phyloP scores from a whole-genome alignment of 768 basidiomycete genomes.

The Rhodosporidiobolus odoratus region DNA sequence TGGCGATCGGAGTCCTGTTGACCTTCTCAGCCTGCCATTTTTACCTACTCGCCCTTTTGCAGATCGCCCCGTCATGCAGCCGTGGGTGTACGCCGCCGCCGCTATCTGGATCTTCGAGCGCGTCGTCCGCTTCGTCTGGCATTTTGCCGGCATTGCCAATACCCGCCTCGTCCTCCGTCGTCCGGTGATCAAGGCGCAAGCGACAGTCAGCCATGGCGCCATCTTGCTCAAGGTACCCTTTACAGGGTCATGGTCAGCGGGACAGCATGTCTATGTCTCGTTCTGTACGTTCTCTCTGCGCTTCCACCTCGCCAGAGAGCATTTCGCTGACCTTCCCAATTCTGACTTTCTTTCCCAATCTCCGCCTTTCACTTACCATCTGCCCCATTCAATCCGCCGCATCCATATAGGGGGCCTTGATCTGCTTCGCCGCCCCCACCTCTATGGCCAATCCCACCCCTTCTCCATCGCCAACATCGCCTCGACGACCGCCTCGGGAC shows the following conservation, averaged over 20 bases:
- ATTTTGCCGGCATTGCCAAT: constrained; percentile 9
- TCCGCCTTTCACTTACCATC: too few species aligned
- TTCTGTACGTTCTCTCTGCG: constrained; percentile 13
- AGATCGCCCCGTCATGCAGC: constrained; percentile 22
- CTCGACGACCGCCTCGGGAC: not conserved
- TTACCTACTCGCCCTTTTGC: not conserved
- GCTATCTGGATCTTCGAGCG: constrained; percentile 35
- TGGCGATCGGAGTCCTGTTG: not conserved
- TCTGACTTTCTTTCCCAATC: too few species aligned
- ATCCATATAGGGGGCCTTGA: constrained; percentile 5
- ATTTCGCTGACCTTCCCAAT: not conserved
- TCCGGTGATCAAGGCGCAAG: constrained; percentile 18
- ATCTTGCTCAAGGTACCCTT: constrained; percentile 30
- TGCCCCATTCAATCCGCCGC: not conserved
- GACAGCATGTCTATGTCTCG: constrained; percentile 30
- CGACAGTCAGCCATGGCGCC: constrained; percentile 19
- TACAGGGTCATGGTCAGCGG: constrained; percentile 7
- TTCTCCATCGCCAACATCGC: constrained; percentile 32
- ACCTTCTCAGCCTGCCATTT: not conserved
- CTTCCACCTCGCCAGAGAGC: not conserved
- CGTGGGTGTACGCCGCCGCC: constrained; percentile 20
- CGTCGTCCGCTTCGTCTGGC: constrained; percentile 1
- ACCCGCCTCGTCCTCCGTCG: constrained; percentile 13
- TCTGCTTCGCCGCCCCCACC: constrained; percentile 22
- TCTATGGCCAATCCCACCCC: constrained; percentile 31